phyloP scores from a whole-genome alignment of 2,329 filamentous ascomycete genomes.

The Septoria petroselini region DNA sequence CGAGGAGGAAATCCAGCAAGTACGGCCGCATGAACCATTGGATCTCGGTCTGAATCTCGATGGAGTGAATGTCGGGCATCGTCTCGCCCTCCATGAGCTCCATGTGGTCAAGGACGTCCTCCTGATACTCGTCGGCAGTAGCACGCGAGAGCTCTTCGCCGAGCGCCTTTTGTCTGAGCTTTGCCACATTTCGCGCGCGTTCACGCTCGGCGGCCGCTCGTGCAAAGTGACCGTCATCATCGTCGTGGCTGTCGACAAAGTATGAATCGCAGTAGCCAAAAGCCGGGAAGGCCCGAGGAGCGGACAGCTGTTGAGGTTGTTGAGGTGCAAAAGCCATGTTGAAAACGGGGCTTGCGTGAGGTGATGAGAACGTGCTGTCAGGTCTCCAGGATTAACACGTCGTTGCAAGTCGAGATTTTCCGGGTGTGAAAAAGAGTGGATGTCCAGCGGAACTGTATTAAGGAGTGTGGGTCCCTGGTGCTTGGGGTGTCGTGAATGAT shows the following conservation, averaged over 20 bases:
- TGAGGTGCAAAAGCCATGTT: slow-evolving; percentile 55
- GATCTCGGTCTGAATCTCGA: slow-evolving; percentile 98
- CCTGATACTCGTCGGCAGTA: slow-evolving; percentile 85
- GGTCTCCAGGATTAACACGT: slow-evolving; percentile 46
- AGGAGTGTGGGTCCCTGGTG: slow-evolving; percentile 51
- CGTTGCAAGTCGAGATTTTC: slow-evolving; percentile 28
- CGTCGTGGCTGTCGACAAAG: slow-evolving; percentile 61
- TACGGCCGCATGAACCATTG: slow-evolving; percentile 99
- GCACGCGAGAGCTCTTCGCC: slow-evolving; percentile 82
- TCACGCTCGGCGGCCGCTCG: slow-evolving; percentile 67
- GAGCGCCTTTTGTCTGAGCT: slow-evolving; percentile 81
- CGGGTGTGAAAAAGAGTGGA: slow-evolving; percentile 43
- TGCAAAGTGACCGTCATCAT: slow-evolving; percentile 53
- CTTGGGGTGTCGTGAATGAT: slow-evolving; percentile 49
- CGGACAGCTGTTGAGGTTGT: slow-evolving; percentile 24
- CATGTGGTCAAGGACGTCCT: slow-evolving; percentile 93
- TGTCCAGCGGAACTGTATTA: slow-evolving; percentile 44
- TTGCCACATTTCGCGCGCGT: slow-evolving; percentile 72
- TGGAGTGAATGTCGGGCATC: slow-evolving; percentile 90
- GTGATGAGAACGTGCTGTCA: slow-evolving; percentile 44
- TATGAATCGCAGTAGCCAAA: slow-evolving; percentile 66
- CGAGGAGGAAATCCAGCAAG: slow-evolving; percentile 94
- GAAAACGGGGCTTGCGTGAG: slow-evolving; percentile 34
- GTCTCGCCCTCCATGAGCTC: slow-evolving; percentile 94
- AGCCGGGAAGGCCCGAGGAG: slow-evolving; percentile 47